phyloP scores from a whole-genome alignment of 2,329 filamentous ascomycete genomes.

The Aspergillus oerlinghausenensis region DNA sequence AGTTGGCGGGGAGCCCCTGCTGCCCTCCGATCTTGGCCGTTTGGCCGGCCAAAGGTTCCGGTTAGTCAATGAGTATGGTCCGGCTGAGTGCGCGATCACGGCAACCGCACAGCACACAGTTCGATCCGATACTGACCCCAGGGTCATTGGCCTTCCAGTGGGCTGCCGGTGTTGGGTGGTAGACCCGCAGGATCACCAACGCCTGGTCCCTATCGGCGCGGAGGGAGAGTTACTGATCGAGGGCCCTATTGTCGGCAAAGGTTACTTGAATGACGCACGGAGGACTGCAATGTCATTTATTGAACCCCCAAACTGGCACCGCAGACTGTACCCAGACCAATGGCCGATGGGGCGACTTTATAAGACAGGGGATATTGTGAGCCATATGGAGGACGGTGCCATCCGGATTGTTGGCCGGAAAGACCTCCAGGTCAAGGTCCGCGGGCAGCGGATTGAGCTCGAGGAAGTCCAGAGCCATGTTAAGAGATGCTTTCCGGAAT shows the following conservation, averaged over 20 bases:
- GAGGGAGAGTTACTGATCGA: slow-evolving; percentile 8
- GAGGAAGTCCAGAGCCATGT: too few species aligned
- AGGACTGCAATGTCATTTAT: too few species aligned
- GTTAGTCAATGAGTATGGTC: slow-evolving; percentile 8
- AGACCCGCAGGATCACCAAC: background rate
- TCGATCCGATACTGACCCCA: background rate
- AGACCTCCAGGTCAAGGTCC: too few species aligned
- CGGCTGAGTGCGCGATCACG: slow-evolving; percentile 7
- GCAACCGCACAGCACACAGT: background rate
- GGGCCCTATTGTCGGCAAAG: slow-evolving; percentile 9
- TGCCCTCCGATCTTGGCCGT: slow-evolving; percentile 5
- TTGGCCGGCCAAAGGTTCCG: slow-evolving; percentile 1
- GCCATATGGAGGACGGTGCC: too few species aligned
- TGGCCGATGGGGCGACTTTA: too few species aligned
- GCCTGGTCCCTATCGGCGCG: slow-evolving; percentile 13
- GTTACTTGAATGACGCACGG: too few species aligned
- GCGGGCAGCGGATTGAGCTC: too few species aligned
- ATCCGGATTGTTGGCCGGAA: too few species aligned
- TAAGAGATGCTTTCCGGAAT: too few species aligned
- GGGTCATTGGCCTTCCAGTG: background rate
- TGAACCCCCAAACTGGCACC: too few species aligned
- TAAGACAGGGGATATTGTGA: too few species aligned
- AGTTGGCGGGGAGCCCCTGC: slow-evolving; percentile 30
- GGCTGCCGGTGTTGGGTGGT: background rate
- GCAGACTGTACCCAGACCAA: too few species aligned